Base-by-base conservation (phyloP, 352 stramenopile species). In the Pythium periplocum region DNA sequence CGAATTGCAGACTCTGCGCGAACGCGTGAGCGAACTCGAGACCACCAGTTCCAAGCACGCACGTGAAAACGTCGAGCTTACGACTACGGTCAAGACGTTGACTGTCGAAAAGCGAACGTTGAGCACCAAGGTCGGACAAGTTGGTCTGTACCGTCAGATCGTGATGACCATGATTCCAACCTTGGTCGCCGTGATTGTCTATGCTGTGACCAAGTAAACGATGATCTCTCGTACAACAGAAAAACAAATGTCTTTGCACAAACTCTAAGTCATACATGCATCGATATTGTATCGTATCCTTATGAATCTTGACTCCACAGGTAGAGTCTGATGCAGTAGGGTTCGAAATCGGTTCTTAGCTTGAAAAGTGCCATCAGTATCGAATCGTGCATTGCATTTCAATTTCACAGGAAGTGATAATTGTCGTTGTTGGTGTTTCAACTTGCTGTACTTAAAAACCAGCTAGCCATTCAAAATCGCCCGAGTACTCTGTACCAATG, bases 391-490 rank as follows among this genome's bases (percentile, higher is more conserved):
- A 26, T 26, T 26, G 17, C 17, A 26, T 26, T 26, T 26, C 17
- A 26, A 26, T 26, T 26, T 26, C 17, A 26, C 17, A 26, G 17
- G 17, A 26, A 26, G 17, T 26, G 17, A 26, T 0, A 26, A 26
- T 26, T 26, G 17, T 26, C 17, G 17, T 26, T 26, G 17, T 26
- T 26, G 17, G 17, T 26, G 17, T 26, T 26, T 26, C 17, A 26
- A 26, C 17, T 26, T 26, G 17, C 17, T 26, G 17, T 26, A 26
- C 59, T 47, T 83, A 87, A 56, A 94, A 94, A 33, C 81, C 78
- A 44, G 66, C 71, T 34, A 95, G 72, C 82, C 82, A 95, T 54
- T 86, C 76, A 37, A 63, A 66, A 45, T 95, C 78, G 33, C 82
- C 80, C 8, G 70, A 72, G 50, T 92, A 95, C 57, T 70, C 54